Percentiles rank a stretch among this genome's conserved stretches.
Evolutionary conservation across 352 stramenopile genomes (phyloP).

Genomic region (Globisporangium heterothallicum): DNA sequence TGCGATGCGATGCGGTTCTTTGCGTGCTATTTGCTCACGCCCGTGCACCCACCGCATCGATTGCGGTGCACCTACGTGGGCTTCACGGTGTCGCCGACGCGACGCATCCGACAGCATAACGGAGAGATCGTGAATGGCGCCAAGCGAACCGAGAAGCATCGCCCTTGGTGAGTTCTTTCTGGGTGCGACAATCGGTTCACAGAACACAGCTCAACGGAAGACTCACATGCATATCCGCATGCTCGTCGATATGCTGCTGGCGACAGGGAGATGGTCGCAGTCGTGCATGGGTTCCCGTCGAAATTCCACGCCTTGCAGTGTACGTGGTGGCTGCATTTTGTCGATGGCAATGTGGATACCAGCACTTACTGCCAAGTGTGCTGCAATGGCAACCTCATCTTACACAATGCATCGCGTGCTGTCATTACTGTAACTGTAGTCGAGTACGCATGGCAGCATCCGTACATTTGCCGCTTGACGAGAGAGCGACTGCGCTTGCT

Average conservation of each 20-base stretch:
- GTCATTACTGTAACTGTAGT: too few species aligned
- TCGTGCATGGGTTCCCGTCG: conserved; percentile 72
- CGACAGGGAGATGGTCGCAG: conserved; percentile 60
- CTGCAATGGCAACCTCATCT: too few species aligned
- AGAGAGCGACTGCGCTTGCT: conserved; percentile 28
- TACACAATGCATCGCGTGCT: too few species aligned
- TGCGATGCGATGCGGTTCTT: conserved; percentile 34
- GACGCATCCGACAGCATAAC: conserved; percentile 71
- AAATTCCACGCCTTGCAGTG: conserved; percentile 75
- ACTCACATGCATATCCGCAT: too few species aligned
- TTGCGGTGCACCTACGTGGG: conserved; percentile 64
- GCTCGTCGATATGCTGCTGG: neutral
- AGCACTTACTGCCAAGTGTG: neutral
- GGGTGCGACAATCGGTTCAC: too few species aligned
- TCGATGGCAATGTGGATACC: neutral
- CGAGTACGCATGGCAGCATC: conserved; percentile 79
- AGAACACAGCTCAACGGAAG: too few species aligned
- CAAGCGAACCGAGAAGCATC: conserved; percentile 45
- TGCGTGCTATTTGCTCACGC: conserved; percentile 74
- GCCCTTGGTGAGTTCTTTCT: conserved; percentile 38
- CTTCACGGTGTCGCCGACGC: conserved; percentile 52
- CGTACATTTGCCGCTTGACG: conserved; percentile 46
- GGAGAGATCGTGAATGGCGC: conserved; percentile 63
- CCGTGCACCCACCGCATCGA: conserved; percentile 36
- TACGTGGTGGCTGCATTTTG: conserved; percentile 23